A percentile compares a stretch with the other conserved stretches of the same genome.
These are phyloP conservation scores for Claviceps monticola DNA, from an alignment of 2,329 filamentous ascomycete species.

Conservation along the genomic window DNA sequence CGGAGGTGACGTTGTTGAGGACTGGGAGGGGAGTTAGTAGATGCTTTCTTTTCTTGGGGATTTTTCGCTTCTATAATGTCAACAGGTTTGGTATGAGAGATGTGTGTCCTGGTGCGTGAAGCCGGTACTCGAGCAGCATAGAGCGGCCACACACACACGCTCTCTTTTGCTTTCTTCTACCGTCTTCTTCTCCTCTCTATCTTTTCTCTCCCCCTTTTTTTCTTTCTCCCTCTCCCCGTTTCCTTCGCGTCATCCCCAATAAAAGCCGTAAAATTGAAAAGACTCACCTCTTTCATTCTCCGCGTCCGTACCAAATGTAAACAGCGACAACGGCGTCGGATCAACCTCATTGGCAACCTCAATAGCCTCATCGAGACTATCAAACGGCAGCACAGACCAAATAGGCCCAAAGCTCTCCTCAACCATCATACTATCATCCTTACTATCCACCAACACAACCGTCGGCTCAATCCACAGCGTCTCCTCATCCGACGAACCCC, in stretches of 20 bases:
- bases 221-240: too few species aligned
- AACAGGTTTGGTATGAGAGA: too few species aligned
- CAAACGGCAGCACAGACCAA: slow-evolving; percentile 66
- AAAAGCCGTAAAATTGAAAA: too few species aligned
- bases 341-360: slow-evolving; percentile 67
- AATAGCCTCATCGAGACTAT: slow-evolving; percentile 76
- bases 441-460: slow-evolving; percentile 66
- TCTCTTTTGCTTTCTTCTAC: too few species aligned
- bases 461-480: slow-evolving; percentile 84
- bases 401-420: slow-evolving; percentile 92
- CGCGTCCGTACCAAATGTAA: slow-evolving; percentile 67
- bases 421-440: slow-evolving; percentile 58
- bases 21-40: slow-evolving; percentile 11
- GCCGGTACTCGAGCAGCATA: too few species aligned
- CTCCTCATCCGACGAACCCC: slow-evolving; percentile 67
- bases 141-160: too few species aligned
- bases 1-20: slow-evolving; percentile 26
- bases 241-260: too few species aligned
- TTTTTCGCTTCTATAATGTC: too few species aligned
- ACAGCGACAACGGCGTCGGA: slow-evolving; percentile 70
- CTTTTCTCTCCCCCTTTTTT: too few species aligned
- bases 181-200: too few species aligned
- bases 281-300: slow-evolving; percentile 60
- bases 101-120: too few species aligned
- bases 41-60: too few species aligned